Base-by-base conservation (phyloP, 2,329 filamentous ascomycete genomes). In the Balansia obtecta region DNA sequence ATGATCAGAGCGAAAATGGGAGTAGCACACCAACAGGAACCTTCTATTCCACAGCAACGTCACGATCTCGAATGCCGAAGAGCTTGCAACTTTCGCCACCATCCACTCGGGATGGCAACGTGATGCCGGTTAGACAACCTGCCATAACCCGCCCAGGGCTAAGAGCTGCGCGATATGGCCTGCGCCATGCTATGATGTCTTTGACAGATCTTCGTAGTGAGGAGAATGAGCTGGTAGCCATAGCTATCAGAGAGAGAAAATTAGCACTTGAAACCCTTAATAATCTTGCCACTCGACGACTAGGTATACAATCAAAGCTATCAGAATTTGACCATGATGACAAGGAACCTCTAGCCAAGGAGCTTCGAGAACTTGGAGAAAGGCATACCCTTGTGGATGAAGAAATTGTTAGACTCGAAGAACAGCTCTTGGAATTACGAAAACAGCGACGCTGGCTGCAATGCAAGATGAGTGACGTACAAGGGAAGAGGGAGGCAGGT, bases 401-500 rank as follows among this genome's bases (percentile, higher is more conserved):
- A 4, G 80, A 87, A 53, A 89, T 90, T 45, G 68, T 71, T 10
- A 73, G 78, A 46, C 69, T 87, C 33, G 84, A 89, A 62, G 72
- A 80, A 58, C 76, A 77, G 55, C 69, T 90, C 2, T 69, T 73
- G 22, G 72, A 73, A 3, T 71, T 88, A 66, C 79, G 79, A 57
- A 75, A 72, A 45, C 71, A 77, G 30, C 79, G 81, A 56, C 69
- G 74, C n/a, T 75, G 73, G 60, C 64, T 89, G 0, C 67, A 76
- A 53, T 73, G 73, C 2, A 74, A 79, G 58, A 78, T 87, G 44
- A 72, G 77, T 7, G 79, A 83, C 50, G 73, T 80, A 1, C 74
- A 75, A 54, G 88, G 83, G 56, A 74, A 75, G 49, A 71, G 83
- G 38, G 85, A 88, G 61, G 82, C 85, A 2, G 80, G 80, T n/a